Base-by-base conservation (phyloP, 257 asterid species). In the Rubia yunnanensis region DNA sequence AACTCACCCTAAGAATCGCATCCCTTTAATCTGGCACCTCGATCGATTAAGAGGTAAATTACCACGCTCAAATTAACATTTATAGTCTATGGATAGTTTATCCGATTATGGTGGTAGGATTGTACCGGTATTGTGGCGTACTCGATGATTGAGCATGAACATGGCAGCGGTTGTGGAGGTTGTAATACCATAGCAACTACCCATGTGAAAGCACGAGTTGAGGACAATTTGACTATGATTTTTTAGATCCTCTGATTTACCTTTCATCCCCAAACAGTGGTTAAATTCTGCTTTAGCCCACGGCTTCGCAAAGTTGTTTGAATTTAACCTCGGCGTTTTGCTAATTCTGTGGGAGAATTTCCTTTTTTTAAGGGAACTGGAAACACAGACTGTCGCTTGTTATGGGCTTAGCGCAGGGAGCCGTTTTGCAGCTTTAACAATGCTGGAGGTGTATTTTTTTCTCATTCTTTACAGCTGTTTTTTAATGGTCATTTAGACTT, bases 161-260 rank as follows among this genome's bases (percentile, higher is more conserved):
- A 64, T 78, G 86, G 44, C 27, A n/a, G 74, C 71, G 30, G 80
- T 76, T 73, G 79, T 56, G 74, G 71, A 74, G 71, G 78, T 70
- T 77, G 60, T n/a, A 67, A 63, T 68, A 53, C 28, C 65, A 20
- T 18, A 69, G 26, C 70, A 73, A 66, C 58, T 2, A 38, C 34
- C 74, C 82, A 80, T 70, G 85, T 83, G 83, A 57, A 53, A 28
- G 46, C 44, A 65, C 32, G 69, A 48, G 69, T 48, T 64, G 31
- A 66, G 75, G 36, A 28, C 39, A 53, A 48, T 20, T 9, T 54
- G 38, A 24, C 46, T 65, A 10, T 27, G 50, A 32, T 66, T 48
- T 32, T 14, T 35, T 36, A 18, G 7, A 8, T 11, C 57, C 54
- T 13, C 20, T 14, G 24, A 26, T 36, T 38, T 36, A 22, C 15